These are phyloP conservation scores for Penicillium herquei DNA, from an alignment of 495 filamentous ascomycete genomes.

Conservation along the genomic window DNA sequence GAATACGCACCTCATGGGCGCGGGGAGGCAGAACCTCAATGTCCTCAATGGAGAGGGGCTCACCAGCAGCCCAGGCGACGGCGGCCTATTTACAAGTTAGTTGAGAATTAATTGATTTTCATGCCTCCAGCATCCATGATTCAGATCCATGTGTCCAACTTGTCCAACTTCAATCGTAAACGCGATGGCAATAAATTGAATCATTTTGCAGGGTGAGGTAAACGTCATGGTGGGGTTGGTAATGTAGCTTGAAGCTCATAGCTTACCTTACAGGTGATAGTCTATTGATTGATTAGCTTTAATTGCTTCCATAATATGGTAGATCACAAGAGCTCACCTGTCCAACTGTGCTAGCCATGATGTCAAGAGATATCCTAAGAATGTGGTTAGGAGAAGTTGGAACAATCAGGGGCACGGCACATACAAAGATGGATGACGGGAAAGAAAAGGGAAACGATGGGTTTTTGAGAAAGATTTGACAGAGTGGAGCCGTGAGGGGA, in stretches of 20 bases:
- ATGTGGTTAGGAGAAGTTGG: not conserved
- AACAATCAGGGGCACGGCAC: not conserved
- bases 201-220: no score
- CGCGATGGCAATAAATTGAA: no score
- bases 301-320: not conserved
- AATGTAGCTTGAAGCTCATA: conserved; percentile 14
- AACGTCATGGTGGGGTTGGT: conserved; percentile 4
- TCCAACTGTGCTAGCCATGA: conserved; percentile 55
- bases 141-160: no score
- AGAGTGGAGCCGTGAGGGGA: conserved; percentile 27
- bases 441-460: conserved; percentile 1
- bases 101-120: not conserved
- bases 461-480: conserved; percentile 20
- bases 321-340: conserved; percentile 37
- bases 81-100: conserved; percentile 63
- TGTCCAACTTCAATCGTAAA: no score
- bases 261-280: conserved; percentile 72
- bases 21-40: conserved; percentile 90
- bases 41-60: conserved; percentile 84
- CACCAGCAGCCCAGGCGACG: conserved; percentile 92
- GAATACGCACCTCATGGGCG: conserved; percentile 92
- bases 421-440: not conserved
- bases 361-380: conserved; percentile 3
- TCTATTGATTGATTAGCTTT: conserved; percentile 39
- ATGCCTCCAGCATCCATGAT: not conserved